Base-by-base conservation (phyloP, 139 green algal species). In the Coelastrella sp. region DNA sequence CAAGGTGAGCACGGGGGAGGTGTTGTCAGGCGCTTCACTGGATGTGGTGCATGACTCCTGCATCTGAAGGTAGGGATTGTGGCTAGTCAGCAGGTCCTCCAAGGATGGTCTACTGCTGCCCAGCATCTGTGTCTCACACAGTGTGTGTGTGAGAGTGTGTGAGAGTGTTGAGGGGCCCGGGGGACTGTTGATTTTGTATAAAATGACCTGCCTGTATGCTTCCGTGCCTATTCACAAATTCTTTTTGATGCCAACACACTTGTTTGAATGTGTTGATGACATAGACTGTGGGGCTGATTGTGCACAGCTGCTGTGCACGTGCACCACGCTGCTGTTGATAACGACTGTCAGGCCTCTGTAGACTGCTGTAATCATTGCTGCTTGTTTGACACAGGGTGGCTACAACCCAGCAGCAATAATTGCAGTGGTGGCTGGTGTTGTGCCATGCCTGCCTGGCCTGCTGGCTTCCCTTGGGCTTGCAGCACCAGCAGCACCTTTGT, bases 361-460 rank as follows among this genome's bases (percentile, higher is more conserved):
- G n/a, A 8, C n/a, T 83, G 49, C 78, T 65, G 78, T 6, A 25
- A 1, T 24, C 9, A 7, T 7, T 83, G 78, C 49, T 66, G 35
- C 17, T 17, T 83, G n/a, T 81, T 24, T 22, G 25, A 78, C 5
- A 19, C 70, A 86, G 75, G 87, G 84, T 17, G 93, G 93, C 24
- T 93, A 85, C 22, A 96, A 96, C 73, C 0, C 84, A 12, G 83
- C 76, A n/a, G 93, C 93, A 1, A 20, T 94, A 6, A 4, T 87
- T 19, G 92, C 93, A 61, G 79, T 95, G 7, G 78, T 91, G 12
- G 82, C 81, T 6, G 95, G 95, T 27, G 82, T 95, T 6, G 4
- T 91, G 22, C 95, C 95, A 8, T 94, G 90, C 59, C 20, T 97
- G 24, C 95, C 95, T 4, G 95, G 95, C n/a, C 94, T 97, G 65